Evolutionary conservation across 495 filamentous ascomycete species (phyloP).

Genomic region (Aspergillus nidulans): DNA sequence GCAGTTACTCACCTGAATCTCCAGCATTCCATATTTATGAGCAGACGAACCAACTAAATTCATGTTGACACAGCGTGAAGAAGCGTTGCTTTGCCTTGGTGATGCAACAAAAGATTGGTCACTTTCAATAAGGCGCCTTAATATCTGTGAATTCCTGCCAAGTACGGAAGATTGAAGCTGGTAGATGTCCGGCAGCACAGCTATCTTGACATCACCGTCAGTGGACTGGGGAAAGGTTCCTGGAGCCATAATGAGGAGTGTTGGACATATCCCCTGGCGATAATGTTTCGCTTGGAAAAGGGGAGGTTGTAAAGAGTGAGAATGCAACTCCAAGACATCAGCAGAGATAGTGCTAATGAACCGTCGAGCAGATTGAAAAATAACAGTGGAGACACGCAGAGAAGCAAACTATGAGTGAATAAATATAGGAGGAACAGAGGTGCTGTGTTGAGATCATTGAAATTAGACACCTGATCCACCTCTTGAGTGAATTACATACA

Average conservation of each 20-base stretch:
- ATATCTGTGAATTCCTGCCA: background rate
- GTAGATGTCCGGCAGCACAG: conserved; percentile 28
- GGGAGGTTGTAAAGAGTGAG: background rate
- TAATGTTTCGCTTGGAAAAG: background rate
- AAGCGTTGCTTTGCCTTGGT: background rate
- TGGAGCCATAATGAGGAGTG: conserved; percentile 2
- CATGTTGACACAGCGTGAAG: background rate
- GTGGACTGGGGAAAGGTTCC: conserved; percentile 23
- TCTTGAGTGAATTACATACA: background rate
- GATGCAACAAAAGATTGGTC: background rate
- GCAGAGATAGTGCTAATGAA: background rate
- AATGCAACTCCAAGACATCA: conserved; percentile 1
- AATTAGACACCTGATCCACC: background rate
- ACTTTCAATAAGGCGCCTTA: background rate
- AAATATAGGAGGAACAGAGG: background rate
- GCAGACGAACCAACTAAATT: conserved; percentile 5
- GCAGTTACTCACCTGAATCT: conserved; percentile 9
- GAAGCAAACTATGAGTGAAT: background rate
- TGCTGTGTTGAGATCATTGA: background rate
- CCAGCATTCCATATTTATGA: conserved; percentile 12
- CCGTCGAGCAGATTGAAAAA: background rate
- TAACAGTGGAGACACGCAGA: background rate
- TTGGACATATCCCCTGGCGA: background rate
- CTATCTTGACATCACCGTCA: conserved; percentile 36
- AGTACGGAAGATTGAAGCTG: conserved; percentile 29